Conservation (phyloP, 805 yeast genomes). For the Blastobotrys muscicola region DNA sequence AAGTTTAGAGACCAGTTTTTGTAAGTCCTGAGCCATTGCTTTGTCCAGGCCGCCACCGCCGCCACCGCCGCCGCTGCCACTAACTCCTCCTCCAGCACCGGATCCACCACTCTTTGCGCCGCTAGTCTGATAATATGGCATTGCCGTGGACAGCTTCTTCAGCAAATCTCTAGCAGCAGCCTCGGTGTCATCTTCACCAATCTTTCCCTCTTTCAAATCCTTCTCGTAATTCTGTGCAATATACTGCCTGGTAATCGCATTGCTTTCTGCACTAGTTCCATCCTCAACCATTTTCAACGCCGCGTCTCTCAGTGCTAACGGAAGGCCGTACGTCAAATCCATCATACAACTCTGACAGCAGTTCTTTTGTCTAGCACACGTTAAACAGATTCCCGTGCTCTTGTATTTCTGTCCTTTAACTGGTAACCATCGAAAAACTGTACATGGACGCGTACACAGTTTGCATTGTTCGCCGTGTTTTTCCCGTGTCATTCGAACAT, state of each 20-base stretch:
- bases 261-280: constrained; percentile 27
- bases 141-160: constrained; percentile 34
- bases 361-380: constrained; percentile 71
- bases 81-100: constrained; percentile 1
- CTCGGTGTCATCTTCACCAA: constrained; percentile 23
- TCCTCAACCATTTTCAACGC: constrained; percentile 65
- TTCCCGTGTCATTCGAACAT: constrained; percentile 64
- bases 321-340: constrained; percentile 75
- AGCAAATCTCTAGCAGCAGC: constrained; percentile 44
- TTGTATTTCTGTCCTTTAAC: constrained; percentile 36
- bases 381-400: constrained; percentile 62
- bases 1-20: constrained; percentile 46
- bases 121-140: constrained; percentile 21
- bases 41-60: constrained; percentile 5
- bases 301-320: constrained; percentile 67
- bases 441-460: constrained; percentile 76
- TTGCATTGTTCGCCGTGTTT: constrained; percentile 72
- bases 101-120: background rate
- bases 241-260: constrained; percentile 47
- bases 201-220: constrained; percentile 20
- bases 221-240: constrained; percentile 42
- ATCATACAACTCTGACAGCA: constrained; percentile 85
- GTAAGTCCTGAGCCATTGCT: constrained; percentile 33
- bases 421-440: constrained; percentile 67
- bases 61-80: constrained; percentile 2